A percentile compares a stretch with the other conserved stretches of the same genome.
These are phyloP conservation scores for Kazachstania viticola DNA, from an alignment of 805 yeast species.

Conservation along the genomic window DNA sequence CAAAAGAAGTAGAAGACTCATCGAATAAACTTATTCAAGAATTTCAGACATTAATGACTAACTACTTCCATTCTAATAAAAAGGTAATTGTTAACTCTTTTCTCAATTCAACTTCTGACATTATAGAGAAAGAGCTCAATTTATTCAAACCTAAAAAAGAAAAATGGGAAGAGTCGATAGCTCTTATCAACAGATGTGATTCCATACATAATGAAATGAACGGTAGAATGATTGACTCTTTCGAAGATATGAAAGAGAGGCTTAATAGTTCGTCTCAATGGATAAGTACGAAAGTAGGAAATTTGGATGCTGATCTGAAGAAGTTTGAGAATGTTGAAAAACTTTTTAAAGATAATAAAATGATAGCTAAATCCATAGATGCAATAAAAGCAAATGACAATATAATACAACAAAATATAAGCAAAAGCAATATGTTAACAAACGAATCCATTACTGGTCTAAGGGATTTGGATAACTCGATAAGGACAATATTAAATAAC, in stretches of 20 bases:
- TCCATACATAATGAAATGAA: slow-evolving; percentile 17
- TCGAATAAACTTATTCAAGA: slow-evolving; percentile 14
- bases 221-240: slow-evolving; percentile 8
- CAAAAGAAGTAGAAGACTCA: slow-evolving; percentile 14
- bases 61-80: slow-evolving; percentile 16
- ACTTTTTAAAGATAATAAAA: slow-evolving; percentile 8
- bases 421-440: slow-evolving; percentile 3
- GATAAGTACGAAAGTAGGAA: slow-evolving; percentile 4
- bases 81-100: slow-evolving; percentile 17
- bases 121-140: slow-evolving; percentile 21
- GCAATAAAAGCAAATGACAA: slow-evolving; percentile 11
- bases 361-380: slow-evolving; percentile 11
- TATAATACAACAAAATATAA: slow-evolving; percentile 6
- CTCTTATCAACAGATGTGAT: slow-evolving; percentile 25
- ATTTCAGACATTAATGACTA: slow-evolving; percentile 14
- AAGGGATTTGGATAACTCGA: slow-evolving; percentile 5
- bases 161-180: slow-evolving; percentile 23
- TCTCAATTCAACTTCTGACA: slow-evolving; percentile 17
- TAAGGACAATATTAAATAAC: slow-evolving; percentile 7
- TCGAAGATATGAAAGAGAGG: too few relatives aligned
- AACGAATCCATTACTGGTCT: slow-evolving; percentile 5
- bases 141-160: slow-evolving; percentile 19
- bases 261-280: too few relatives aligned
- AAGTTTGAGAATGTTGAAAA: slow-evolving; percentile 7
- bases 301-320: slow-evolving; percentile 3